Evolutionary conservation across 2,329 filamentous ascomycete species (phyloP), one percentile per base, ranked within the genome.

Genomic region (Tolypocladium pustulatum): DNA sequence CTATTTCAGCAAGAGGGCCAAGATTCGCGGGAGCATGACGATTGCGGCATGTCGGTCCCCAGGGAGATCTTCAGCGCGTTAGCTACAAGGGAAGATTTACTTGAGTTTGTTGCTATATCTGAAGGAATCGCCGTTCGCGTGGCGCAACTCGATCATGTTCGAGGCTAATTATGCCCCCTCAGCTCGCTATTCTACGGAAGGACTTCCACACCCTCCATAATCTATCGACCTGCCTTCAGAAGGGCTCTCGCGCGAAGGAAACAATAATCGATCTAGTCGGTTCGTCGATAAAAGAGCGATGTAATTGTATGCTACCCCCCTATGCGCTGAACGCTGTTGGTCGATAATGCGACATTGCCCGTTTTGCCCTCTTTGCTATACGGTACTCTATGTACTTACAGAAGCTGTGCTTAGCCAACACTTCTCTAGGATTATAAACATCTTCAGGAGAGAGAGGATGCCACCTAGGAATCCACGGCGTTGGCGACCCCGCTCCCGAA

Each of bases 1-100:
- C n/a, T 67, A 70, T 54, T 65, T 72, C 37, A 60, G 64, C 10
- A 77, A 73, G 67, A 61, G 68, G 49, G 54, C 58, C n/a, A 49
- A 55, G 7, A 62, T 64, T 46, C 59, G 64, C 49, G 56, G 1
- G 59, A 65, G 49, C 57, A 64, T 40, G 65, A 69, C 34, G 66
- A 72, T 40, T 73, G 70, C 52, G 71, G 67, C 3, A 61, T 64
- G 32, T 69, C 70, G 13, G 62, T 71, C 2, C 56, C 63, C 2
- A 62, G 65, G 30, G 66, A 64, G 51, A 65, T 65, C 0, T 55
- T 74, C 36, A 62, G 63, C 9, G 61, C 67, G 15, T 53, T 74
- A 41, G 63, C 63, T 2, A 58, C 60, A 12, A 64, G 66, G 34
- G 63, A 63, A 59, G 66, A 65, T 2, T 43, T 64, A 51, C 55